phyloP scores from a whole-genome alignment of 305 asterid species.

The Striga hermonthica region DNA sequence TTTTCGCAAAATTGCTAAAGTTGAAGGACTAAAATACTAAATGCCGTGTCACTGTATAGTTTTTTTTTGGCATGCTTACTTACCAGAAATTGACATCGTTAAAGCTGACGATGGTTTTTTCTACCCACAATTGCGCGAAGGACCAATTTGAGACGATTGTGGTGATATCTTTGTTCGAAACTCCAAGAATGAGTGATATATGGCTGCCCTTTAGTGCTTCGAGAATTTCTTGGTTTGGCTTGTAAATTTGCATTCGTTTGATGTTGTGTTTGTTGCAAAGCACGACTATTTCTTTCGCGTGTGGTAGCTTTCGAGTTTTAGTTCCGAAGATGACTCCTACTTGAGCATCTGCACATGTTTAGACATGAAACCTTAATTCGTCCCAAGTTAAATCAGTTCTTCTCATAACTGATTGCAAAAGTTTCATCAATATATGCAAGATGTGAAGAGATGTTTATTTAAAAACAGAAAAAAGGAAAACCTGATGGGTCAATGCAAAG shows the following conservation, averaged over 20 bases:
- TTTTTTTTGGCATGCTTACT: no score
- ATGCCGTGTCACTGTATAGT: no score
- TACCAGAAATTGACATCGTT: neutral
- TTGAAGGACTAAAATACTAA: no score
- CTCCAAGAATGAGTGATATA: slow-evolving; percentile 1
- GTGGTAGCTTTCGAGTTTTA: slow-evolving; percentile 23
- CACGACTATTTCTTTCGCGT: slow-evolving; percentile 25
- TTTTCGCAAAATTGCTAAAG: no score
- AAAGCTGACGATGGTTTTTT: neutral
- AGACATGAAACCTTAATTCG: neutral
- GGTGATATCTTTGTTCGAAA: neutral
- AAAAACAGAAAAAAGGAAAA: no score
- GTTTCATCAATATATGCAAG: no score
- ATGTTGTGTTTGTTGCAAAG: slow-evolving; percentile 30
- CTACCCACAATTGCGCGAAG: neutral
- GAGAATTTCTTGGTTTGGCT: neutral
- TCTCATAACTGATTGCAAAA: neutral
- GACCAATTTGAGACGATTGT: neutral
- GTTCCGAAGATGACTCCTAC: slow-evolving; percentile 33
- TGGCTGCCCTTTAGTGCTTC: neutral
- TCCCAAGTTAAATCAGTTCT: neutral
- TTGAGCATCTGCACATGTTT: slow-evolving; percentile 31
- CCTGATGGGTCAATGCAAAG: neutral
- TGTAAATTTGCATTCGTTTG: neutral
- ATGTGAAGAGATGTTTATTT: neutral